Percentiles rank a stretch among this genome's conserved stretches.
Conservation (phyloP, 108 stramenopile genomes). For the Skeletonema costatum region DNA sequence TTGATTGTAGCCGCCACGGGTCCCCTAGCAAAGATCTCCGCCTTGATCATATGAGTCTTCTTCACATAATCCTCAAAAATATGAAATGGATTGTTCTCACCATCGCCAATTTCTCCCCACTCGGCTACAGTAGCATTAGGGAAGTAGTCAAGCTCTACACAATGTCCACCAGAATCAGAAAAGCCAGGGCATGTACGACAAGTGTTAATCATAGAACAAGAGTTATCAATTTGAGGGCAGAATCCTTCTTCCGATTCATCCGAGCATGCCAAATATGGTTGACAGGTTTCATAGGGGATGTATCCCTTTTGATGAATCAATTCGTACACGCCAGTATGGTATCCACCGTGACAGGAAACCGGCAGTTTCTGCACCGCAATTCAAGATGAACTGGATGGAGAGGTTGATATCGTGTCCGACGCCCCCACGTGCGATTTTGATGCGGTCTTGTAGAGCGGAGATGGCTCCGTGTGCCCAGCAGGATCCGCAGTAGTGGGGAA, state of each 20-base stretch:
- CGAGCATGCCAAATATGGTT: conserved; percentile 87
- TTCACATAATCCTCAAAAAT: conserved; percentile 5
- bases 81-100: not conserved
- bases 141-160: conserved; percentile 70
- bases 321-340: conserved; percentile 70
- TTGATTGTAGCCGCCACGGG: conserved; percentile 89
- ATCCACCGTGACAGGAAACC: conserved; percentile 80
- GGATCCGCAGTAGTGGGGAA: conserved; percentile 67
- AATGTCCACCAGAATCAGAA: conserved; percentile 62
- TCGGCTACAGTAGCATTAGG: conserved; percentile 93
- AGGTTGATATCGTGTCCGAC: conserved; percentile 63
- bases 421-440: conserved; percentile 89
- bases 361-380: conserved; percentile 71
- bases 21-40: conserved; percentile 84
- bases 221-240: conserved; percentile 82
- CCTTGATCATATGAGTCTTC: conserved; percentile 55
- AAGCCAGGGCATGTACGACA: conserved; percentile 90
- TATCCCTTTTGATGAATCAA: conserved; percentile 60
- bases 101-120: conserved; percentile 67
- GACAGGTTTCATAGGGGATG: conserved; percentile 61
- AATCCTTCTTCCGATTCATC: conserved; percentile 72
- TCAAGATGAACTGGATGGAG: conserved; percentile 83
- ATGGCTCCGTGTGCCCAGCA: conserved; percentile 79
- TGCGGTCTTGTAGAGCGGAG: conserved; percentile 83
- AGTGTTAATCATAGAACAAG: conserved; percentile 67